Evolutionary conservation across 139 green algal species (phyloP), one percentile per base, ranked within the genome.

Genomic region (Pleodorina starrii): DNA sequence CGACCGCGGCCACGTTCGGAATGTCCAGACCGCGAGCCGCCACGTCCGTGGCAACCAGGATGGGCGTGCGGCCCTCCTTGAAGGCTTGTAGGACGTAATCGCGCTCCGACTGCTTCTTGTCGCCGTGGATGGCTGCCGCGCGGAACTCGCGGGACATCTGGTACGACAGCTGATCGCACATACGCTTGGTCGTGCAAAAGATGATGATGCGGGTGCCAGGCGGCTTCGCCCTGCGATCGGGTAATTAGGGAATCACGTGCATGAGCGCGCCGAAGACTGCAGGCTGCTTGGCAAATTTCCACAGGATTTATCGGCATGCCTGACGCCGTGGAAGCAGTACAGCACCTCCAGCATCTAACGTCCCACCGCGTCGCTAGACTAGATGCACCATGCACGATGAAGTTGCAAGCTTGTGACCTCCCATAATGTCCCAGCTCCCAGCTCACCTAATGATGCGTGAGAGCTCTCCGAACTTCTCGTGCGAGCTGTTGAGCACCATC

Each of bases 31-130:
- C 98, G 54, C 98, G 96, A 0, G 98, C 97, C 1, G 98, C 98
- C n/a, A 99, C 98, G 89, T 99, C 98, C 5, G 98, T 99, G 51
- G 98, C 98, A 19, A 99, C 95, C 81, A 99, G 93, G 59, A 99
- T 94, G 12, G 96, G 95, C 36, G 90, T 96, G 36, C 94, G 90
- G 73, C 97, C 98, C 14, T 92, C 94, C 46, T 97, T 95, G 96
- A 99, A 99, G n/a, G 87, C 91, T 36, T 90, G 85, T 19, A 99
- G 91, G 43, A 97, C 95, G 54, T 91, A 97, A 89, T 99, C 97
- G 63, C 97, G 95, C 94, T 99, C 97, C 87, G 95, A 91, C 94
- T 99, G 97, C 76, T 93, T 93, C 94, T 99, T 99, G 94, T 99
- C 97, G 72, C 97, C 97, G 91, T 99, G 97, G 89, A 99, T 99